phyloP scores from a whole-genome alignment of 768 basidiomycete genomes.

The Leccinellum albellum region DNA sequence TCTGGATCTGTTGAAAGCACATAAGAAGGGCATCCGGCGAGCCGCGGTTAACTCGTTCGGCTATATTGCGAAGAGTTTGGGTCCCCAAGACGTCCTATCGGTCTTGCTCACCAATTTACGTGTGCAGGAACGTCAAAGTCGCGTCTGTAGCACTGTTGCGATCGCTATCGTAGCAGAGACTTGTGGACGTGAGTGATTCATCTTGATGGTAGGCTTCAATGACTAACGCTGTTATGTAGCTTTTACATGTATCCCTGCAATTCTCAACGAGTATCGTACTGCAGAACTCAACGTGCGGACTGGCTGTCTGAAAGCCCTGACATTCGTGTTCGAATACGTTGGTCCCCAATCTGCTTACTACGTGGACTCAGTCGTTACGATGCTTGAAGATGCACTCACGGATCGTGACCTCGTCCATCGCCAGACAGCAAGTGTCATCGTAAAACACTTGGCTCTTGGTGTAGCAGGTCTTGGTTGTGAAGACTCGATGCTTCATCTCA shows the following conservation, averaged over 20 bases:
- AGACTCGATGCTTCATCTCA: constrained; percentile 94
- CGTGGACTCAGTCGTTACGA: constrained; percentile 93
- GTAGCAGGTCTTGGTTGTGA: constrained; percentile 97
- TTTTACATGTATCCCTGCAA: constrained; percentile 98
- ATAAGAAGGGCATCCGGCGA: constrained; percentile 98
- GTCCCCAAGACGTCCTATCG: constrained; percentile 95
- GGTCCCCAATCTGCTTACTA: constrained; percentile 96
- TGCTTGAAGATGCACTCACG: constrained; percentile 97
- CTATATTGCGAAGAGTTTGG: constrained; percentile 98
- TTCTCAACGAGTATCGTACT: constrained; percentile 97
- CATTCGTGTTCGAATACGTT: constrained; percentile 99
- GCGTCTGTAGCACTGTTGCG: constrained; percentile 97
- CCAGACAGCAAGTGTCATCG: constrained; percentile 96
- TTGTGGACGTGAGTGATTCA: constrained; percentile 57
- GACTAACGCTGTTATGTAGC: constrained; percentile 39
- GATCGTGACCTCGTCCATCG: constrained; percentile 98
- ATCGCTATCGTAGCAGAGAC: constrained; percentile 96
- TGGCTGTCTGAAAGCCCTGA: constrained; percentile 96
- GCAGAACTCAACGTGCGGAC: constrained; percentile 98
- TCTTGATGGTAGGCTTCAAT: background rate
- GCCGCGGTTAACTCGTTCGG: constrained; percentile 99
- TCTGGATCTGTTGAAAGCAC: constrained; percentile 93
- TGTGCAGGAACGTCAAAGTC: constrained; percentile 97
- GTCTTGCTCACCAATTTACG: constrained; percentile 95
- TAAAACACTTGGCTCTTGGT: constrained; percentile 95